Evolutionary conservation across 2,329 filamentous ascomycete species (phyloP).

Genomic region (Torrubiellomyces zombiae): DNA sequence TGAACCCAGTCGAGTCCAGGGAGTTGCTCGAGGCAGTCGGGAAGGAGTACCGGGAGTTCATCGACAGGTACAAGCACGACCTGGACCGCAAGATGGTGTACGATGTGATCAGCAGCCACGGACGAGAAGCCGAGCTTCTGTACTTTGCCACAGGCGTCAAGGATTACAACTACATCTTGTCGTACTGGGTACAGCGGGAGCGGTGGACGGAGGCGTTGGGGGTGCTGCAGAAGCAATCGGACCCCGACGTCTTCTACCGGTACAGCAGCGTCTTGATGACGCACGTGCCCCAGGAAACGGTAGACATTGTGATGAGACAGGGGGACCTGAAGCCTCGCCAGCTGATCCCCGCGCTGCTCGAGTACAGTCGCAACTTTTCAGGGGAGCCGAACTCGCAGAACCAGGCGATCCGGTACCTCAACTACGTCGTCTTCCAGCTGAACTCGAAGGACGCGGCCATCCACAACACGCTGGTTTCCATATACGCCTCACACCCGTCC

Average conservation of each 20-base stretch:
- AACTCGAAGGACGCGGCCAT: constrained; percentile 69
- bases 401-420: constrained; percentile 84
- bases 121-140: constrained; percentile 79
- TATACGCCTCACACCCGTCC: constrained; percentile 76
- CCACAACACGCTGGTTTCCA: constrained; percentile 92
- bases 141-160: constrained; percentile 79
- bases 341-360: constrained; percentile 82
- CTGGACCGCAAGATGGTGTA: constrained; percentile 86
- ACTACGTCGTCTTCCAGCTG: constrained; percentile 80
- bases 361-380: constrained; percentile 69
- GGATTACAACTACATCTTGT: constrained; percentile 87
- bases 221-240: constrained; percentile 84
- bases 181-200: constrained; percentile 94
- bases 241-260: constrained; percentile 85
- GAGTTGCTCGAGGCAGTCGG: constrained; percentile 55
- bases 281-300: constrained; percentile 65
- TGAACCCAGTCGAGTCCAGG: constrained; percentile 53
- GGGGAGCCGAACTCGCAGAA: constrained; percentile 53
- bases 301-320: constrained; percentile 94
- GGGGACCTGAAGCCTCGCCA: constrained; percentile 68
- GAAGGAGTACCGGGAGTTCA: constrained; percentile 76
- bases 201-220: constrained; percentile 75
- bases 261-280: constrained; percentile 96
- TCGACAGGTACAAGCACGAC: constrained; percentile 68
- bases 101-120: constrained; percentile 90